Evolutionary conservation across 2,329 filamentous ascomycete genomes (phyloP).

Genomic region (Colletotrichum sp.): DNA sequence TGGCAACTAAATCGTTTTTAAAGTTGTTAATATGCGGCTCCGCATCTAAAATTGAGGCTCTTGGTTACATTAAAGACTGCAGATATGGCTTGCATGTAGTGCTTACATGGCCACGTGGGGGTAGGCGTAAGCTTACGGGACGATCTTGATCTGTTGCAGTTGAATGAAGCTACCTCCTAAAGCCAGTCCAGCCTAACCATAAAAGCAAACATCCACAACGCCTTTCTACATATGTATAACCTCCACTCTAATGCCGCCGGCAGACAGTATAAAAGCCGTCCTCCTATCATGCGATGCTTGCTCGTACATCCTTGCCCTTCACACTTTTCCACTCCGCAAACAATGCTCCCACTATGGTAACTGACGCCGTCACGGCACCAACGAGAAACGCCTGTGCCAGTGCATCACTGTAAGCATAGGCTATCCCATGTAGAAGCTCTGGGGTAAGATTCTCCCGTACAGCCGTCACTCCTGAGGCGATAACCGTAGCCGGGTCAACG

Average conservation of each 20-base stretch:
- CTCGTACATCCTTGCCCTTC: constrained; percentile 55
- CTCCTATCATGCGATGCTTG: background rate
- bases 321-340: constrained; percentile 61
- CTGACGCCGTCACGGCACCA: constrained; percentile 46
- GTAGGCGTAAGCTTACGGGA: background rate
- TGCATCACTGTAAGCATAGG: constrained; percentile 49
- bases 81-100: background rate
- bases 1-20: background rate
- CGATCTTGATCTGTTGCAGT: background rate
- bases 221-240: background rate
- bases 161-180: background rate
- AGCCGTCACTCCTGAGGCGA: constrained; percentile 41
- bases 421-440: constrained; percentile 35
- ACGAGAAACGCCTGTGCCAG: constrained; percentile 47
- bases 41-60: background rate
- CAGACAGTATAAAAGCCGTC: background rate
- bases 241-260: background rate
- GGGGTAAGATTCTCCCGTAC: constrained; percentile 32
- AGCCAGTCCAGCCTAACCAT: background rate
- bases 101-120: background rate
- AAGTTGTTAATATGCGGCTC: background rate
- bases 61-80: background rate
- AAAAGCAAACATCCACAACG: background rate
- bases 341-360: constrained; percentile 46
- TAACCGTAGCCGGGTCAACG: constrained; percentile 35